Base-by-base conservation (phyloP, 139 green algal genomes). In the Closterium sp. region DNA sequence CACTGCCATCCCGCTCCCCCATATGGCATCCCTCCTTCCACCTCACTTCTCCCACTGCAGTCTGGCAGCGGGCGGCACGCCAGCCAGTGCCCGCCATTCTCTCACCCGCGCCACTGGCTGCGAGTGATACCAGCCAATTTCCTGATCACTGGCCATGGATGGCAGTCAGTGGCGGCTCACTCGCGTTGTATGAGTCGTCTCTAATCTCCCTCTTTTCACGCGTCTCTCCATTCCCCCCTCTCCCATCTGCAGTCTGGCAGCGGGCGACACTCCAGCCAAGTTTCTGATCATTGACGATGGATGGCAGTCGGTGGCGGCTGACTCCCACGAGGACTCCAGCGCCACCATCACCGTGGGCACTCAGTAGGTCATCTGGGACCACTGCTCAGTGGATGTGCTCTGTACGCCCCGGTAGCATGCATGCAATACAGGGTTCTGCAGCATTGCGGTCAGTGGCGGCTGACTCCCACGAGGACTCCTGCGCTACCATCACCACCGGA, bases 201-300 rank as follows among this genome's bases (percentile, higher is more conserved):
- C 86, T 23, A 32, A 10, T 85, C 86, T 85, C 86, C 4, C 86
- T 84, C 0, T 9, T 19, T 43, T 1, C 31, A 31, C 38, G 12
- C 8, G 5, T 89, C n/a, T 89, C 12, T 84, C 30, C 28, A 69
- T 89, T 33, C 31, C 86, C 38, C 30, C 8, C 21, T 43, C n/a
- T 84, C 86, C 31, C 19, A 10, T 33, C 31, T 93, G 31, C 91
- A 94, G 84, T n/a, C 43, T 96, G 19, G 33, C 88, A 31, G 84
- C 90, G 30, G 94, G 91, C 34, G 90, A 90, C 21, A 90, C 87
- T 3, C 94, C 94, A 2, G 81, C 94, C 34, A 91, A 92, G 36
- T 96, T 95, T 43, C 87, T 96, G 10, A 96, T 96, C 84, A 96
- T 96, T 64, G 94, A 96, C 84, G 94, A 96, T 36, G 94, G 94